Conservation (phyloP, 371 early-diverging fungal genomes). For the Entomophthora muscae region DNA sequence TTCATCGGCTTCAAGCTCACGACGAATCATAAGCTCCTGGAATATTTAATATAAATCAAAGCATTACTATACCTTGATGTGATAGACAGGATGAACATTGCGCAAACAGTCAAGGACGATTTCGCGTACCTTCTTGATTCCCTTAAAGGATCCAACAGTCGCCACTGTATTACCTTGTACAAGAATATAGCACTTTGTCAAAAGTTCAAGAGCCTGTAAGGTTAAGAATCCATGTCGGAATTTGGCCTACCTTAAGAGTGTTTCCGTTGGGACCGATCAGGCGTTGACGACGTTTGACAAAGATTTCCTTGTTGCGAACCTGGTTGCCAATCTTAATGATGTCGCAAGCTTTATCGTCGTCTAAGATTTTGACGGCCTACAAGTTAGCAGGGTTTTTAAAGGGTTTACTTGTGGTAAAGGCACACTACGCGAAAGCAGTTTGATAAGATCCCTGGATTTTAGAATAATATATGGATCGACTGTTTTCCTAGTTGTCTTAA, state of each 20-base stretch:
- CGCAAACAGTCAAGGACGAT: slow-evolving; percentile 96
- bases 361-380: slow-evolving; percentile 73
- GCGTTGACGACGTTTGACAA: slow-evolving; percentile 95
- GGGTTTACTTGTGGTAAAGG: slow-evolving; percentile 71
- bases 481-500: slow-evolving; percentile 93
- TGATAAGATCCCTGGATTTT: slow-evolving; percentile 93
- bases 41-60: slow-evolving; percentile 4
- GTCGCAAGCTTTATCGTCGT: slow-evolving; percentile 89
- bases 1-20: slow-evolving; percentile 94
- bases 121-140: slow-evolving; percentile 77
- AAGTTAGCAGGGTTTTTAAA: background rate
- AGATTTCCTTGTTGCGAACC: slow-evolving; percentile 88
- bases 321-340: slow-evolving; percentile 95
- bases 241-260: slow-evolving; percentile 60
- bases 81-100: slow-evolving; percentile 98
- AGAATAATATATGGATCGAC: slow-evolving; percentile 95
- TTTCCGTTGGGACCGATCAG: slow-evolving; percentile 95
- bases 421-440: slow-evolving; percentile 88
- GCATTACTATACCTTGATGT: slow-evolving; percentile 64
- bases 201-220: slow-evolving; percentile 74
- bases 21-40: slow-evolving; percentile 93
- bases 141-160: slow-evolving; percentile 85
- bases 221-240: background rate
- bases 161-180: slow-evolving; percentile 97
- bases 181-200: slow-evolving; percentile 93